phyloP scores from a whole-genome alignment of 164 flowering plant species.

The Santalum album region DNA sequence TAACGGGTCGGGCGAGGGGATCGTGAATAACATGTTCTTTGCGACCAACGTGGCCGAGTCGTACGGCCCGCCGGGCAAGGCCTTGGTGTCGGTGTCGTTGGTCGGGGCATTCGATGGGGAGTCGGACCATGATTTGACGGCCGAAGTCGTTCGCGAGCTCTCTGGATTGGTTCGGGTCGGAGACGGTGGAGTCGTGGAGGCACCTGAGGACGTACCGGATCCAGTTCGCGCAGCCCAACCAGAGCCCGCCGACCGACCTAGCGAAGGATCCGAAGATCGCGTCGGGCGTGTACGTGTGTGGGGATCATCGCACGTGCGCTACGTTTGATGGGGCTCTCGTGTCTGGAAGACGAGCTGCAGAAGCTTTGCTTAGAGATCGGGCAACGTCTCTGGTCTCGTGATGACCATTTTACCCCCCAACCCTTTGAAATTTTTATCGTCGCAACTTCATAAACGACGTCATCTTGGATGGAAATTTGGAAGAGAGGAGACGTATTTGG shows the following conservation, averaged over 20 bases:
- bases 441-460: too few species aligned
- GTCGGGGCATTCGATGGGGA: constrained; percentile 49
- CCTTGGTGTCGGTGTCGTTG: constrained; percentile 70
- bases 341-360: constrained; percentile 80
- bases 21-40: constrained; percentile 88
- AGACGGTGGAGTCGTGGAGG: constrained; percentile 48
- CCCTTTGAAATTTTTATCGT: too few species aligned
- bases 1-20: constrained; percentile 77
- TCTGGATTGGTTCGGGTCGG: constrained; percentile 63
- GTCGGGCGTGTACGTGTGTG: constrained; percentile 60
- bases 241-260: constrained; percentile 71
- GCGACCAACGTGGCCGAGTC: constrained; percentile 76
- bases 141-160: constrained; percentile 48
- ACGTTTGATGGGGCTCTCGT: constrained; percentile 94
- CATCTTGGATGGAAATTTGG: too few species aligned
- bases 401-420: too few species aligned
- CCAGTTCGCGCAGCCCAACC: constrained; percentile 82
- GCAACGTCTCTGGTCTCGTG: too few species aligned
- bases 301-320: constrained; percentile 71
- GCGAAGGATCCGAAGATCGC: constrained; percentile 37
- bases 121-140: constrained; percentile 53
- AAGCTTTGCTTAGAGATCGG: constrained; percentile 53
- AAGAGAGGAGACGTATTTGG: too few species aligned
- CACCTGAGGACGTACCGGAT: constrained; percentile 71
- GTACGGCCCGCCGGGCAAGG: constrained; percentile 83